phyloP scores from a whole-genome alignment of 164 flowering plant genomes.

The Pachysandra terminalis region DNA sequence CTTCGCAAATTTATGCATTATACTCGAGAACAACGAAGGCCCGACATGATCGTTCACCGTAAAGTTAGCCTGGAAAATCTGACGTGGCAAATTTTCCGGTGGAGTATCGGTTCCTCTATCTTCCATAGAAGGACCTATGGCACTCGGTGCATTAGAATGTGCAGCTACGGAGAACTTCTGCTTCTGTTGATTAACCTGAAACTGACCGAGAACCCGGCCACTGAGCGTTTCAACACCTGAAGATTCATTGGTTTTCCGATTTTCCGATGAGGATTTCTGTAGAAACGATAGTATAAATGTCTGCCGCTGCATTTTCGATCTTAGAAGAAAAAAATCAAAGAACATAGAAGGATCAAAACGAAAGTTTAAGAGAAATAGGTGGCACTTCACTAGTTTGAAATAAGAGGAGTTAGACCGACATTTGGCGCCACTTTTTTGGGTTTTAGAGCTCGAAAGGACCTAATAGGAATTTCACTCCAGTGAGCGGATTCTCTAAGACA shows the following conservation, averaged over 20 bases:
- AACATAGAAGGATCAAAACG: slow-evolving; percentile 6
- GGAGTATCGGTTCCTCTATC: slow-evolving; percentile 80
- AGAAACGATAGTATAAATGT: slow-evolving; percentile 70
- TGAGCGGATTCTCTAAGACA: no score
- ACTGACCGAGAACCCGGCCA: slow-evolving; percentile 16
- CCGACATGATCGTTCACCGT: slow-evolving; percentile 14
- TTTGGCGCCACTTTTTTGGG: slow-evolving; percentile 16
- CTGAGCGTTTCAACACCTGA: slow-evolving; percentile 16
- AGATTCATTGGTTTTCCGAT: slow-evolving; percentile 16
- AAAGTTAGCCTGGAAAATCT: slow-evolving; percentile 28
- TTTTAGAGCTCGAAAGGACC: not conserved
- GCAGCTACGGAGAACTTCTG: slow-evolving; percentile 5
- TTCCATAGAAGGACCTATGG: slow-evolving; percentile 31
- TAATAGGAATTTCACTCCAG: no score
- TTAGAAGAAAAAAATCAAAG: not conserved
- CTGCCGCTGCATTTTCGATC: slow-evolving; percentile 69
- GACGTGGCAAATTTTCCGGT: slow-evolving; percentile 81
- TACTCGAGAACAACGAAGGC: slow-evolving; percentile 53
- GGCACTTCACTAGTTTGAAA: not conserved
- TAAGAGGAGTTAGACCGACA: not conserved
- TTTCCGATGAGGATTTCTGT: slow-evolving; percentile 45
- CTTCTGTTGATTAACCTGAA: slow-evolving; percentile 19
- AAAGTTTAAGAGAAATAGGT: not conserved
- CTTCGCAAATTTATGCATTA: slow-evolving; percentile 73
- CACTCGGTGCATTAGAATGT: slow-evolving; percentile 10